Conservation (phyloP, 1,139 yeast species). For the Sugiyamaella castrensis region DNA sequence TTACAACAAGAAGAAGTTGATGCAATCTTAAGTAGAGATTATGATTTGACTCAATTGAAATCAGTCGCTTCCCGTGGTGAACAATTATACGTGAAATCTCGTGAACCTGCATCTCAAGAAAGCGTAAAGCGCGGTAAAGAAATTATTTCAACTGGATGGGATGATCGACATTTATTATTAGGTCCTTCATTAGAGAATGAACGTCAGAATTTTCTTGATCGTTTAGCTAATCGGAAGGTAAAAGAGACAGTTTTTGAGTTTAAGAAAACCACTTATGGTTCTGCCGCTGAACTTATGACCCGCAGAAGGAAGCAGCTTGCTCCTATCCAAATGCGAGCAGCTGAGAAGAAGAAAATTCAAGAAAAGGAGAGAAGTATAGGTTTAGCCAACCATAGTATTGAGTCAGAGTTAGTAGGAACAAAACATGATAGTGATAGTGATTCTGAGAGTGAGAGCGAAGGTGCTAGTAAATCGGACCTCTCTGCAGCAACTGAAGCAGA, state of each 20-base stretch:
- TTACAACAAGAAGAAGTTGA: conserved; percentile 69
- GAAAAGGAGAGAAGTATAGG: conserved; percentile 79
- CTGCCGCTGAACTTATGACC: conserved; percentile 81
- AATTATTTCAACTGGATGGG: conserved; percentile 75
- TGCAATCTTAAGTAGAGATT: conserved; percentile 57
- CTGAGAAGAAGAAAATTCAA: conserved; percentile 53
- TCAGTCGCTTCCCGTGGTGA: conserved; percentile 87
- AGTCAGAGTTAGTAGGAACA: conserved; percentile 58
- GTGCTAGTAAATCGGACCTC: conserved; percentile 13
- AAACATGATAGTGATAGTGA: conserved; percentile 56
- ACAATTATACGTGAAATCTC: conserved; percentile 76
- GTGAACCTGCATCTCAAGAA: conserved; percentile 82
- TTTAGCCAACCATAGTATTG: conserved; percentile 59
- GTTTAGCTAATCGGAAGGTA: conserved; percentile 57
- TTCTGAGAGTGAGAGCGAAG: conserved; percentile 27
- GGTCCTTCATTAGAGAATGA: conserved; percentile 54
- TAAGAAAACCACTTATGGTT: conserved; percentile 46
- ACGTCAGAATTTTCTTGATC: conserved; percentile 67
- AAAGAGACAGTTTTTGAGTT: conserved; percentile 94
- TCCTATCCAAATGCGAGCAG: conserved; percentile 76
- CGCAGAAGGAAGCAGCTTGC: conserved; percentile 84
- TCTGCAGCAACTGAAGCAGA: conserved; percentile 33
- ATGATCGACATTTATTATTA: conserved; percentile 75
- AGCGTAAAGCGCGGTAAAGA: conserved; percentile 84
- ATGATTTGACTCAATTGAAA: conserved; percentile 62